Evolutionary conservation across 1,284 basidiomycete genomes (phyloP).

Genomic region (Neonothopanus nambi): DNA sequence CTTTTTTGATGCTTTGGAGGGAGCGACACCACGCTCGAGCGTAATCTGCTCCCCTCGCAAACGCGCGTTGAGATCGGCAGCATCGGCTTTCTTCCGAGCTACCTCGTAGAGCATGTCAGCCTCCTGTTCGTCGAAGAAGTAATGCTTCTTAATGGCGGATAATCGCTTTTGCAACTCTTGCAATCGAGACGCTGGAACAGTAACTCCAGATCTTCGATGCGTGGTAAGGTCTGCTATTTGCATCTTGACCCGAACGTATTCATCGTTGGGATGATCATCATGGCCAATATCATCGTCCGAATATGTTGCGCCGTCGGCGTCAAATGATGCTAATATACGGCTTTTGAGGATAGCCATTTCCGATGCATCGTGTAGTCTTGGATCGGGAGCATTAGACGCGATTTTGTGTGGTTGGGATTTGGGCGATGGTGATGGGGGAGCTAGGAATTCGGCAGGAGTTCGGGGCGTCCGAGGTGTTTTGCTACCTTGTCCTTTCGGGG

Average conservation of each 20-base stretch:
- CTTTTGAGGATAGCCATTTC: conserved; percentile 20
- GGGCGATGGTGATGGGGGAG: conserved; percentile 22
- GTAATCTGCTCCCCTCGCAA: conserved; percentile 41
- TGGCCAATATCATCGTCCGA: conserved; percentile 37
- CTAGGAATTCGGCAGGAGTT: conserved; percentile 34
- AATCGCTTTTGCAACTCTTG: conserved; percentile 54
- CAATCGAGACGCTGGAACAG: conserved; percentile 21
- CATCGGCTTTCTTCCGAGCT: conserved; percentile 57
- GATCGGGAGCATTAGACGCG: conserved; percentile 16
- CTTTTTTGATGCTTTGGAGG: conserved; percentile 21
- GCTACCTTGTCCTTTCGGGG: conserved; percentile 17
- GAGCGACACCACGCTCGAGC: background rate
- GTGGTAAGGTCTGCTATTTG: conserved; percentile 47
- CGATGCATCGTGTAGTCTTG: conserved; percentile 12
- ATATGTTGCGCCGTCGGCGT: conserved; percentile 19
- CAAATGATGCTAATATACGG: conserved; percentile 20
- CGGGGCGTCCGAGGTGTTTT: conserved; percentile 31
- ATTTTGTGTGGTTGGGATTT: conserved; percentile 13
- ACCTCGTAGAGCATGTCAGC: conserved; percentile 61
- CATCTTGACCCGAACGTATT: conserved; percentile 64
- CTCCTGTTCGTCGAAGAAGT: conserved; percentile 75
- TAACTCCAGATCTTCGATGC: conserved; percentile 27
- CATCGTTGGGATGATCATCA: conserved; percentile 57
- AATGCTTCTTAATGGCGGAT: conserved; percentile 59
- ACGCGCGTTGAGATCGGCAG: conserved; percentile 50